Percentiles rank a stretch among this genome's conserved stretches.
phyloP scores from a whole-genome alignment of 1,284 basidiomycete genomes.

The Papiliotrema laurentii region DNA sequence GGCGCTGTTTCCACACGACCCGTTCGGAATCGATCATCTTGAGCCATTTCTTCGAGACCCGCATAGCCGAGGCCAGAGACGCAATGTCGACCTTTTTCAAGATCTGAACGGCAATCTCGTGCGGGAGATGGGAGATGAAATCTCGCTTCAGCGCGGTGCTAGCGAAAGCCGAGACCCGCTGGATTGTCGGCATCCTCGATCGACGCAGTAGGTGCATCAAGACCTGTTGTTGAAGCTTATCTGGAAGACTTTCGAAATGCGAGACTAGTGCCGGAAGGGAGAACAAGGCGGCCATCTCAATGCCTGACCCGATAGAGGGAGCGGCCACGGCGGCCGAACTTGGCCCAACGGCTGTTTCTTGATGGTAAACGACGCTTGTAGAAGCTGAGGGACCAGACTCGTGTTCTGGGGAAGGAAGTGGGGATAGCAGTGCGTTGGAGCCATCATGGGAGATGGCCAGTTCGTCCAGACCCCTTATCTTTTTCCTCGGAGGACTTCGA shows the following conservation, averaged over 20 bases:
- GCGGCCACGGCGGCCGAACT: constrained; percentile 7
- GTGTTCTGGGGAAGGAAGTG: constrained; percentile 33
- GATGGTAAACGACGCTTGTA: no score
- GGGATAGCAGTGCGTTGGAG: constrained; percentile 22
- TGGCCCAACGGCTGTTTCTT: no score
- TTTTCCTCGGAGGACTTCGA: constrained; percentile 41
- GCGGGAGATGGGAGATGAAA: constrained; percentile 41
- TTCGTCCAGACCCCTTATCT: constrained; percentile 29
- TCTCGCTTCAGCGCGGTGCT: constrained; percentile 42
- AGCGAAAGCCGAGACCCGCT: constrained; percentile 39
- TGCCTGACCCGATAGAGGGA: constrained; percentile 34
- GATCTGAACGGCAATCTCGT: constrained; percentile 45
- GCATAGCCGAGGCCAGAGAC: constrained; percentile 29
- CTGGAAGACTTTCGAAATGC: constrained; percentile 44
- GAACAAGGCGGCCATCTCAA: constrained; percentile 41
- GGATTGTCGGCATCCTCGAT: constrained; percentile 44
- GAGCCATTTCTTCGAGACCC: constrained; percentile 41
- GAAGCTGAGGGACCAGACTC: constrained; percentile 19
- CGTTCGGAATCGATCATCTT: constrained; percentile 42
- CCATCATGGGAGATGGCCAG: constrained; percentile 15
- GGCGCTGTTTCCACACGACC: constrained; percentile 37
- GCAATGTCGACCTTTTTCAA: constrained; percentile 35
- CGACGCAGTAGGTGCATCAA: constrained; percentile 47
- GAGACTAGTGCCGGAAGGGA: constrained; percentile 40
- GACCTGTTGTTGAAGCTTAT: constrained; percentile 46